phyloP scores from a whole-genome alignment of 2,329 filamentous ascomycete species.

The Cladophialophora chaetospira region DNA sequence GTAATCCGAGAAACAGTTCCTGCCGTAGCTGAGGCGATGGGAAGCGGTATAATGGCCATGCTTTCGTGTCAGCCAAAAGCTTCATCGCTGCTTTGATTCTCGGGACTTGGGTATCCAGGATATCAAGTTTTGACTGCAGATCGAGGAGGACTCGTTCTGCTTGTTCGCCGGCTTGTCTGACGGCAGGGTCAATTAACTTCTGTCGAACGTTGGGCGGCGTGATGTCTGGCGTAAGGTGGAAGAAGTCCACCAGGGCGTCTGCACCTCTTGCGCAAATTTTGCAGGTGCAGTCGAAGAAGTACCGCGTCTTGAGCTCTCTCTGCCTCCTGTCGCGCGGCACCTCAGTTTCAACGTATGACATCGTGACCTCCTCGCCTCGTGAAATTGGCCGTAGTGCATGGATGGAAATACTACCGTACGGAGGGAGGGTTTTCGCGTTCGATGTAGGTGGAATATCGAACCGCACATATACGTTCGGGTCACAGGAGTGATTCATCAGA shows the following conservation, averaged over 20 bases:
- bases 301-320: slow-evolving; percentile 55
- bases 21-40: slow-evolving; percentile 58
- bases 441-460: slow-evolving; percentile 53
- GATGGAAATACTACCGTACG: slow-evolving; percentile 21
- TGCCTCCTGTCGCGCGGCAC: slow-evolving; percentile 55
- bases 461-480: slow-evolving; percentile 59
- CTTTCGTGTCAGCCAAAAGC: slow-evolving; percentile 41
- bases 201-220: not conserved
- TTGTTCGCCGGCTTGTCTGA: slow-evolving; percentile 1
- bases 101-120: slow-evolving; percentile 37
- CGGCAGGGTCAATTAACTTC: not conserved
- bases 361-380: slow-evolving; percentile 60
- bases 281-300: slow-evolving; percentile 63
- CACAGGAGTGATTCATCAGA: slow-evolving; percentile 64
- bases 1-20: slow-evolving; percentile 53
- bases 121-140: slow-evolving; percentile 25
- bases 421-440: not conserved
- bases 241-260: not conserved
- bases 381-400: slow-evolving; percentile 53
- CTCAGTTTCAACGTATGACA: slow-evolving; percentile 63
- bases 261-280: slow-evolving; percentile 12
- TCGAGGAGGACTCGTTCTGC: slow-evolving; percentile 35
- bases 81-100: slow-evolving; percentile 45
- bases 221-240: not conserved
- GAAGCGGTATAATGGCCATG: slow-evolving; percentile 55